Conservation (phyloP, 2,329 filamentous ascomycete genomes). For the Trichoderma semiorbis region DNA sequence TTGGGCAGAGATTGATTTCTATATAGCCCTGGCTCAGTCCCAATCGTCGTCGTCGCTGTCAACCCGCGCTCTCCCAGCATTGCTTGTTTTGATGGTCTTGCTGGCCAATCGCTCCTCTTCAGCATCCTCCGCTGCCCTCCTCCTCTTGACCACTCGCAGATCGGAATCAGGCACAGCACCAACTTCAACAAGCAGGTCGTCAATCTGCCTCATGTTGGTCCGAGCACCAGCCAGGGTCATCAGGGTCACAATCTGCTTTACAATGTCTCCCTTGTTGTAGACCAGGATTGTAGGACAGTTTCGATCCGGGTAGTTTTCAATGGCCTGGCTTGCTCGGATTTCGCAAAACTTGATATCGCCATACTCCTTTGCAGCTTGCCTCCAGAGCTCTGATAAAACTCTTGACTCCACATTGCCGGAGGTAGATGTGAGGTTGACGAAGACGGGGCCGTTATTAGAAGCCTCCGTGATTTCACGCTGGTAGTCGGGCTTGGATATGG, state of each 20-base stretch:
- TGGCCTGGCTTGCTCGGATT: conserved; percentile 86
- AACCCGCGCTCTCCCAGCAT: conserved; percentile 41
- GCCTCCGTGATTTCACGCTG: conserved; percentile 87
- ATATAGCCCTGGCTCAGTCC: conserved; percentile 45
- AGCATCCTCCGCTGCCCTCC: conserved; percentile 57
- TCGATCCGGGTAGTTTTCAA: conserved; percentile 90
- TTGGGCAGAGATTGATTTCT: background rate
- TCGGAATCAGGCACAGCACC: conserved; percentile 78
- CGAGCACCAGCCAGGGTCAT: conserved; percentile 70
- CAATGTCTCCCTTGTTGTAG: conserved; percentile 90
- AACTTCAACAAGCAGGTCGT: conserved; percentile 75
- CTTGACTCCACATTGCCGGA: conserved; percentile 81
- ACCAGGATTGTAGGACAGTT: conserved; percentile 94
- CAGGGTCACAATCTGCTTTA: conserved; percentile 87
- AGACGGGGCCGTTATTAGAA: conserved; percentile 63
- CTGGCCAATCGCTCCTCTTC: conserved; percentile 53
- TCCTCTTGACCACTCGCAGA: conserved; percentile 66
- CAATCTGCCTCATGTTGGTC: conserved; percentile 70
- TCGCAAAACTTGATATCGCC: conserved; percentile 98
- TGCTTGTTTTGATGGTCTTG: conserved; percentile 51
- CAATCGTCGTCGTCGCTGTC: conserved; percentile 54
- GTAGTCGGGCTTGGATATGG: conserved; percentile 92
- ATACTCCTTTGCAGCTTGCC: conserved; percentile 76
- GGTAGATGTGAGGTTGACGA: conserved; percentile 80
- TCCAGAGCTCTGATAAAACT: conserved; percentile 80